Evolutionary conservation across 805 yeast species (phyloP), one percentile per base, ranked within the genome.

Genomic region (Teunomyces funiuensis): DNA sequence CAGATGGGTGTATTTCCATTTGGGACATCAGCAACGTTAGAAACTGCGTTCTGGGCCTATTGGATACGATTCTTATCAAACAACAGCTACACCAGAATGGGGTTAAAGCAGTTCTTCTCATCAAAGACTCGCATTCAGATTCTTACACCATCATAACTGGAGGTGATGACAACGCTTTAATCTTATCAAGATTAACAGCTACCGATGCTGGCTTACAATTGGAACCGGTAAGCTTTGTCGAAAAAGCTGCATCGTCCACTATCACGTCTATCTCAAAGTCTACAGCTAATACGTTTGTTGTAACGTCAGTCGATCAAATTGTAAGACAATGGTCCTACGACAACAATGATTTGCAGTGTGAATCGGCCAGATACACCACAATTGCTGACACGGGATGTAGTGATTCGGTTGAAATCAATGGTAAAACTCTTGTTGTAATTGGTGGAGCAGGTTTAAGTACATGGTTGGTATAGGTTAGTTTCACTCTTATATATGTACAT

Each of bases 301-400:
- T 85, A 1, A 78, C 85, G 0, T 83, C 96, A 0, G 95, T 88
- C 3, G 99, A 93, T 53, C 99, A 93, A 60, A 70, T 80, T 4
- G 67, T 87, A 0, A 71, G 84, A 40, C 38, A 74, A 4, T 90
- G 97, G 97, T 45, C 60, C 3, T 56, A 53, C n/a, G 57, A 61
- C 6, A 41, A 53, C 1, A 51, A 49, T 0, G 50, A 47, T 1
- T 50, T 69, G 28, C 33, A 44, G 3, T 60, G 66, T 28, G 41
- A 43, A 2, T 71, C 73, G 6, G 66, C 74, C 0, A 59, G 59
- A 33, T 86, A 84, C 59, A 87, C 96, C 1, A 83, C 96, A 0
- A 79, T 89, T 26, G 95, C 97, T 0, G 99, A 91, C 54, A 88
- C 97, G 0, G 97, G 96, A 0, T 81, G 88, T 34, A 61, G 81